A percentile compares a stretch with the other conserved stretches of the same genome.
phyloP scores from a whole-genome alignment of 106 monocot genomes.

The Gastrodia elata region DNA sequence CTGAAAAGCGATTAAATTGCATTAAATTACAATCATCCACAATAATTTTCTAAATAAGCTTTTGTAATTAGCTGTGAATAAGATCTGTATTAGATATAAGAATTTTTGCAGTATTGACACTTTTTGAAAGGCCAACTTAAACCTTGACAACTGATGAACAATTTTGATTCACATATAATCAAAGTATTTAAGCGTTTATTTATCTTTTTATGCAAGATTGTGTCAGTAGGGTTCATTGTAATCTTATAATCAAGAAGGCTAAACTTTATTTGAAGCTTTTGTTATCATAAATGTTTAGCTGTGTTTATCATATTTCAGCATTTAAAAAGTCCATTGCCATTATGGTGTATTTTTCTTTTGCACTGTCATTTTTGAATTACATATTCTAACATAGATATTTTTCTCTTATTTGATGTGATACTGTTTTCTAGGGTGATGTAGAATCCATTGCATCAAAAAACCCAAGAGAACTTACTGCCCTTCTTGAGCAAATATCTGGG shows the following conservation, averaged over 20 bases:
- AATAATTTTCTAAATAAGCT: not conserved
- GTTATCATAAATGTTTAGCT: not conserved
- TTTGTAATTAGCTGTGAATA: not conserved
- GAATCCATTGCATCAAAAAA: constrained; percentile 99
- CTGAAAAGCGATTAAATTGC: not conserved
- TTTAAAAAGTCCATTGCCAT: no score
- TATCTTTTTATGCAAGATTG: constrained; percentile 1
- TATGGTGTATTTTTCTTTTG: not conserved
- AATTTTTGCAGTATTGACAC: not conserved
- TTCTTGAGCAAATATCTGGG: constrained; percentile 92
- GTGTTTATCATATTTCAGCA: not conserved
- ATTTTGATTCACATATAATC: not conserved
- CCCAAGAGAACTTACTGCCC: constrained; percentile 80
- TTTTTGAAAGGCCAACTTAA: not conserved
- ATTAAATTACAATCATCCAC: not conserved
- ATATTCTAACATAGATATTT: not conserved
- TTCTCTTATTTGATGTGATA: not conserved
- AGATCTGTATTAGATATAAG: not conserved
- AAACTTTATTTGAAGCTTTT: not conserved
- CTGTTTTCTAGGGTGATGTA: constrained; percentile 74
- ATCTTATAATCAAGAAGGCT: not conserved
- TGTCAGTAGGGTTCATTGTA: not conserved
- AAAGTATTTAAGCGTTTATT: no score
- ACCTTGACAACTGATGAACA: not conserved
- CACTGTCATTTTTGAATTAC: not conserved